These are phyloP conservation scores for Aspergillus sp. DNA, from an alignment of 2,329 filamentous ascomycete genomes.

Conservation along the genomic window DNA sequence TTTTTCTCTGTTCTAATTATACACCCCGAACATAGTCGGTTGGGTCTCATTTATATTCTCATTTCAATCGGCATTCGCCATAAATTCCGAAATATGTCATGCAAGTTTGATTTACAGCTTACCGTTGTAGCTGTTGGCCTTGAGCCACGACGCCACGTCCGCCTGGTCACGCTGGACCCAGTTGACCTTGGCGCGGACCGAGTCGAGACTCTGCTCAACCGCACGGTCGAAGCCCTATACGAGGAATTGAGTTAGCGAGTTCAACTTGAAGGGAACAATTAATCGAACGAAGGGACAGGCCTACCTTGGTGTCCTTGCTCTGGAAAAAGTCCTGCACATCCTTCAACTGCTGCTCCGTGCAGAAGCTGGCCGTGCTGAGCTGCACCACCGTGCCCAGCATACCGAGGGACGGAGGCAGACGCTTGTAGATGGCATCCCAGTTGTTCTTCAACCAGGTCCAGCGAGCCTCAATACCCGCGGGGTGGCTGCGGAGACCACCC, in stretches of 20 bases:
- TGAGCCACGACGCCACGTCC: slow-evolving; percentile 75
- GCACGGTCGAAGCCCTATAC: slow-evolving; percentile 74
- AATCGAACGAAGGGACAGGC: slow-evolving; percentile 6
- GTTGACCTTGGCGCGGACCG: slow-evolving; percentile 78
- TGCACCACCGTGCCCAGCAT: slow-evolving; percentile 84
- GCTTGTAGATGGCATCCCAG: slow-evolving; percentile 81
- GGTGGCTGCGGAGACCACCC: slow-evolving; percentile 73
- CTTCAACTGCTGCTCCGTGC: slow-evolving; percentile 71
- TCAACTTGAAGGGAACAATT: background rate
- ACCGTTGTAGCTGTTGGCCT: slow-evolving; percentile 61
- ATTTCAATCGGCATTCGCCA: background rate
- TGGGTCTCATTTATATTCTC: background rate
- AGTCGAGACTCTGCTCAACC: slow-evolving; percentile 85
- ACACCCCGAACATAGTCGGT: background rate
- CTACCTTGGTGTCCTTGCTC: slow-evolving; percentile 74
- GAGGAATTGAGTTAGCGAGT: slow-evolving; percentile 16
- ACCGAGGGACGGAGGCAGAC: slow-evolving; percentile 79
- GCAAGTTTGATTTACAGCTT: slow-evolving; percentile 31
- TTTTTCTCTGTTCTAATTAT: background rate
- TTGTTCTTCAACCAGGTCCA: slow-evolving; percentile 83
- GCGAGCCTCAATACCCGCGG: slow-evolving; percentile 75
- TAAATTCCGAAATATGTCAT: background rate
- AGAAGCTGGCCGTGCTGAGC: slow-evolving; percentile 80
- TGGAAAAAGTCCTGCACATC: slow-evolving; percentile 80
- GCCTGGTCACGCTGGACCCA: slow-evolving; percentile 76